A percentile compares a stretch with the other conserved stretches of the same genome.
phyloP scores from a whole-genome alignment of 768 basidiomycete species.

The Filobasidium wieringae region DNA sequence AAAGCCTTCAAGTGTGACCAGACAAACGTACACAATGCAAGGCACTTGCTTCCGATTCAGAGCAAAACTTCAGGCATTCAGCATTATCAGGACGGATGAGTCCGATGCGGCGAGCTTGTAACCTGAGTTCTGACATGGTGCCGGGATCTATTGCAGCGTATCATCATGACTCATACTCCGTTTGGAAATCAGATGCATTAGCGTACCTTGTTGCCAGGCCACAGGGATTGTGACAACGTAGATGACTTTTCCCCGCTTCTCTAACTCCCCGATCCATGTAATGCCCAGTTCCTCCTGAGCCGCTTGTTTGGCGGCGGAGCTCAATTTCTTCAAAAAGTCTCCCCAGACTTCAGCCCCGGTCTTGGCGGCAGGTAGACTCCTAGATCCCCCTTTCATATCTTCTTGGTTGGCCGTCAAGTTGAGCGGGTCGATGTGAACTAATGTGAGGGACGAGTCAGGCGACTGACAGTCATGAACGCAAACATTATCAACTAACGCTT shows the following conservation, averaged over 20 bases:
- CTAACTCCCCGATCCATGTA: not conserved
- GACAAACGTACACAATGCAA: not conserved
- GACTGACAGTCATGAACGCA: not conserved
- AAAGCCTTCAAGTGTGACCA: not conserved
- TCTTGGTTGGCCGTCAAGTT: not conserved
- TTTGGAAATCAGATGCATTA: not conserved
- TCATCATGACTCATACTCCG: no score
- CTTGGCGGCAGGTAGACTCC: not conserved
- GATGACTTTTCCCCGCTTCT: not conserved
- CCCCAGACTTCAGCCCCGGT: not conserved
- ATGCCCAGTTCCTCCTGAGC: not conserved
- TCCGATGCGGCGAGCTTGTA: not conserved
- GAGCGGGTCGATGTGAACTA: not conserved
- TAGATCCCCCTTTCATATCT: not conserved
- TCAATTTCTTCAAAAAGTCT: not conserved
- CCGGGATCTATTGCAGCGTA: no score
- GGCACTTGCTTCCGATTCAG: not conserved
- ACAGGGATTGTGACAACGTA: not conserved
- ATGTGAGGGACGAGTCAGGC: no score
- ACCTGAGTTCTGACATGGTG: not conserved
- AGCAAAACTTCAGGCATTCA: not conserved
- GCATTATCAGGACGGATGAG: not conserved
- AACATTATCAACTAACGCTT: not conserved
- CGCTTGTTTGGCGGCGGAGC: not conserved
- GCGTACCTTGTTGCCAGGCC: not conserved